Evolutionary conservation across 2,329 filamentous ascomycete genomes (phyloP), one percentile per base, ranked within the genome.

Genomic region (Cordyceps cicadae): DNA sequence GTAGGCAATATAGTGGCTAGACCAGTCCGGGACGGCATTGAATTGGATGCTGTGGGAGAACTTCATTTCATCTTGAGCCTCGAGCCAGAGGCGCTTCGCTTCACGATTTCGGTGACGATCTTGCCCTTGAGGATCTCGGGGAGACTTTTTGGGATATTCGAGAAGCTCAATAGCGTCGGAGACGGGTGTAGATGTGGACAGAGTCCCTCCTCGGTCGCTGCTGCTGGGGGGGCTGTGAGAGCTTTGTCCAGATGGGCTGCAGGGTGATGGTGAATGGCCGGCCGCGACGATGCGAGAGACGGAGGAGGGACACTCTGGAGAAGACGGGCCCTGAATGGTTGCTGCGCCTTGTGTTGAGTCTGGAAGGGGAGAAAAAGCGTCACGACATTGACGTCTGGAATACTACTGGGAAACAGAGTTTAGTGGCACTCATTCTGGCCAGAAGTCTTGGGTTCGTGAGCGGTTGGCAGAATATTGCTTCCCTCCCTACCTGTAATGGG

Each of bases 1-100:
- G 76, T 99, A 99, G 63, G 92, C 90, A 71, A 99, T 95, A 76
- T 99, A 99, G 75, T 97, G 87, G 69, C 87, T 92, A 79, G 91
- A 97, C 94, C 94, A 99, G 76, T 99, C 94, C n/a, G 94, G 94
- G 68, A 99, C 94, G 65, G 94, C 92, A 79, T 99, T 99, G 79
- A 99, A 99, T 80, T 99, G 94, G 68, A 99, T 88, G 76, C 93
- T 97, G 75, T 99, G 94, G 19, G 93, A 97, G 81, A 99, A 99
- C 87, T 97, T 97, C 94, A 99, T 99, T 71, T 91, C 90, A 85
- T 89, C 87, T 66, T 81, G 83, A 67, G 87, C 80, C 68, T 89
- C 84, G 69, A 92, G 86, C 81, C 84, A 83, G 70, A 79, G 78
- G 73, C 85, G 82, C 79, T 92, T 92, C 72, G 81, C 78, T 66